A percentile compares a stretch with the other conserved stretches of the same genome.
Conservation (phyloP, 1,284 basidiomycete species). For the Microbotryum saponariae region DNA sequence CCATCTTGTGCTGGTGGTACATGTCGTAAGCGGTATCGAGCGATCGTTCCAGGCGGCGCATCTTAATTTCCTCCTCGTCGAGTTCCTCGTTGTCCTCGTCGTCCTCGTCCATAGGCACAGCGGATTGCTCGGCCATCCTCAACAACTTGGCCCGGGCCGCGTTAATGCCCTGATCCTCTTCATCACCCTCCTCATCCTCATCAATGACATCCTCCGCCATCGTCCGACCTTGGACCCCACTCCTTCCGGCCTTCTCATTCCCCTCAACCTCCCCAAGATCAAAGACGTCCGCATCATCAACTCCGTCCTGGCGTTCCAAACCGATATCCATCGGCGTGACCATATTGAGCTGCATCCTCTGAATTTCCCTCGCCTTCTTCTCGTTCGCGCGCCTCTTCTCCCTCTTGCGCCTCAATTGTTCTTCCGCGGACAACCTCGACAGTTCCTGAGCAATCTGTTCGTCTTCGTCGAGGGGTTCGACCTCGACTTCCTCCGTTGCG, state of each 20-base stretch:
- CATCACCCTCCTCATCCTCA: slow-evolving; percentile 44
- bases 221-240: slow-evolving; percentile 34
- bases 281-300: slow-evolving; percentile 69
- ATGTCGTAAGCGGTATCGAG: slow-evolving; percentile 82
- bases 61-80: slow-evolving; percentile 49
- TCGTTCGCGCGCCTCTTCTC: slow-evolving; percentile 85
- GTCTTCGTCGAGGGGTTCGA: slow-evolving; percentile 77
- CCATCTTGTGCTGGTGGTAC: slow-evolving; percentile 72
- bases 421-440: slow-evolving; percentile 47
- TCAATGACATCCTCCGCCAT: slow-evolving; percentile 28
- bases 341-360: slow-evolving; percentile 96
- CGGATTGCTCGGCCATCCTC: slow-evolving; percentile 37
- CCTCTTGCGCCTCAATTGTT: slow-evolving; percentile 66
- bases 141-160: not conserved
- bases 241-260: slow-evolving; percentile 41
- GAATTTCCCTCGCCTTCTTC: slow-evolving; percentile 74
- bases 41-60: slow-evolving; percentile 61
- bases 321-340: slow-evolving; percentile 92
- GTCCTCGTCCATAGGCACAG: slow-evolving; percentile 62
- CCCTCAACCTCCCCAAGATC: slow-evolving; percentile 63
- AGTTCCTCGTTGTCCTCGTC: slow-evolving; percentile 46
- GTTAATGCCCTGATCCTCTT: slow-evolving; percentile 42
- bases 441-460: slow-evolving; percentile 82
- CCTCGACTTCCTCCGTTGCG: slow-evolving; percentile 64
- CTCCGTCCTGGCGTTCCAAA: slow-evolving; percentile 56